These are phyloP conservation scores for Diplogelasinospora grovesii DNA, from an alignment of 495 filamentous ascomycete genomes.

Conservation along the genomic window DNA sequence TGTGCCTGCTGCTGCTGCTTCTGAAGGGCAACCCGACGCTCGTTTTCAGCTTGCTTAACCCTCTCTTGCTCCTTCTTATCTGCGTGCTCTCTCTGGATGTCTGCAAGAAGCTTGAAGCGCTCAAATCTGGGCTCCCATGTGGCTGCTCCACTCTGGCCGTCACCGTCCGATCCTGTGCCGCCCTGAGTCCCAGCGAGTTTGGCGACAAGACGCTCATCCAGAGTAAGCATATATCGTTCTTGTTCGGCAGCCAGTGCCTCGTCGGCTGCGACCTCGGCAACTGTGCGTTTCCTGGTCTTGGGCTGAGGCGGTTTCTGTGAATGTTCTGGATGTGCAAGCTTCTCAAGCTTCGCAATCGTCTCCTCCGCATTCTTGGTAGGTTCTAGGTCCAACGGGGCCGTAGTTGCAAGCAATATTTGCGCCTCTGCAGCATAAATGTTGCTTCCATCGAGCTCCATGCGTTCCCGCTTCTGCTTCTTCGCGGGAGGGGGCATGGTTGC, in stretches of 20 bases:
- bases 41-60: constrained; percentile 55
- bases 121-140: constrained; percentile 84
- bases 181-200: constrained; percentile 49
- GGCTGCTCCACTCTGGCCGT: constrained; percentile 62
- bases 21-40: constrained; percentile 51
- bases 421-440: constrained; percentile 70
- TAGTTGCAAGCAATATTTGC: constrained; percentile 61
- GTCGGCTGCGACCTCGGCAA: constrained; percentile 89
- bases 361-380: constrained; percentile 62
- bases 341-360: constrained; percentile 59
- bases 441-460: constrained; percentile 66
- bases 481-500: constrained; percentile 49
- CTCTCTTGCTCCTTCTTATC: constrained; percentile 63
- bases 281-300: constrained; percentile 86
- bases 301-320: constrained; percentile 67
- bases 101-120: constrained; percentile 80
- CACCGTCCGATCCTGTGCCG: constrained; percentile 58
- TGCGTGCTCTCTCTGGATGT: constrained; percentile 70
- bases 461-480: constrained; percentile 61
- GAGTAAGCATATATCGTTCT: constrained; percentile 85
- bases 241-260: constrained; percentile 83
- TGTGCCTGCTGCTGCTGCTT: constrained; percentile 33
- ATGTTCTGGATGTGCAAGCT: constrained; percentile 69
- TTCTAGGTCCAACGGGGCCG: constrained; percentile 67
- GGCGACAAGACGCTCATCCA: constrained; percentile 75